Evolutionary conservation across 1,139 yeast species (phyloP).

Genomic region (Kodamaea fungicola): DNA sequence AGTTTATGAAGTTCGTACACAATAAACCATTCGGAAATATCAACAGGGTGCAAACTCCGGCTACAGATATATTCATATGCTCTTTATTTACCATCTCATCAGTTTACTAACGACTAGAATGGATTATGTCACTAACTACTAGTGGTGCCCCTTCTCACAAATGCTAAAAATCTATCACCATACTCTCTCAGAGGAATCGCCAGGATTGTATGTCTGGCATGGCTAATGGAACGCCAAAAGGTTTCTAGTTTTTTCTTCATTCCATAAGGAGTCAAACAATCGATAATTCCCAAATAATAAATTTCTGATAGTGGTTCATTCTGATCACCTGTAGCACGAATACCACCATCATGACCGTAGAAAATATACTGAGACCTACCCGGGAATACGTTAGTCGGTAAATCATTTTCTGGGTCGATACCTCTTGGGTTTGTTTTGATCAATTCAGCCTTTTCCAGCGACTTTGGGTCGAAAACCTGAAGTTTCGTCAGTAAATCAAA

Average conservation of each 20-base stretch:
- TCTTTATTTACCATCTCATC: slow-evolving; percentile 1
- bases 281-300: slow-evolving; percentile 91
- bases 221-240: slow-evolving; percentile 72
- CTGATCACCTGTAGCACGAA: slow-evolving; percentile 65
- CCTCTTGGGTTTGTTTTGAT: slow-evolving; percentile 48
- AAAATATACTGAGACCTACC: slow-evolving; percentile 55
- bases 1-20: slow-evolving; percentile 1
- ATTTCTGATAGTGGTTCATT: slow-evolving; percentile 66
- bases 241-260: slow-evolving; percentile 79
- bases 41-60: slow-evolving; percentile 1
- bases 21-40: slow-evolving; percentile 1
- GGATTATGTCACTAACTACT: no score
- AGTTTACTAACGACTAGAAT: no score
- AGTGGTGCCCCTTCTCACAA: slow-evolving; percentile 49
- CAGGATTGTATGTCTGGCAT: slow-evolving; percentile 68
- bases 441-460: slow-evolving; percentile 37
- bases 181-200: slow-evolving; percentile 90
- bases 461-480: slow-evolving; percentile 48
- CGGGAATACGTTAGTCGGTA: slow-evolving; percentile 46
- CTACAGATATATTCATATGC: slow-evolving; percentile 2
- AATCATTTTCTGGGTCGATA: slow-evolving; percentile 38
- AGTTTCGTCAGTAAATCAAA: slow-evolving; percentile 26
- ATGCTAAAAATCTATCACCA: slow-evolving; percentile 78
- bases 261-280: slow-evolving; percentile 85
- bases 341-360: slow-evolving; percentile 85